A percentile compares a stretch with the other conserved stretches of the same genome.
phyloP scores from a whole-genome alignment of 73 alveolate species.

The Paramecium pentaurelia region DNA sequence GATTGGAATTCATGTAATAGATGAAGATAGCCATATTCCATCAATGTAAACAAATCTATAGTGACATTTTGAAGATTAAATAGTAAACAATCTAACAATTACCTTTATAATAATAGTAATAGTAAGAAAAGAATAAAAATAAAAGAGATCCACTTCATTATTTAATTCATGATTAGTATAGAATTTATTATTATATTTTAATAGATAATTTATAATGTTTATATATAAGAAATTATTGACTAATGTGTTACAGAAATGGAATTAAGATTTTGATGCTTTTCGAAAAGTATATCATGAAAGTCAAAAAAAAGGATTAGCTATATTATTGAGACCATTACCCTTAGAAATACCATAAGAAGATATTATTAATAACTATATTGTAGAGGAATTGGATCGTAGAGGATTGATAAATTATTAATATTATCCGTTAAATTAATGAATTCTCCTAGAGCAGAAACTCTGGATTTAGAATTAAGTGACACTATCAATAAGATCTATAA shows the following conservation, averaged over 20 bases:
- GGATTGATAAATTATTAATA: constrained; percentile 18
- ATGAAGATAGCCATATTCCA: not conserved
- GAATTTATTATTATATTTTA: not conserved
- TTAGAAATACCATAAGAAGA: not conserved
- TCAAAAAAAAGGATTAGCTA: not conserved
- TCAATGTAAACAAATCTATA: not conserved
- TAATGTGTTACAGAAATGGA: not conserved
- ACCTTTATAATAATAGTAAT: not conserved
- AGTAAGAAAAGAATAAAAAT: not conserved
- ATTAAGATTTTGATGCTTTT: constrained; percentile 1
- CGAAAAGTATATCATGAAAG: not conserved
- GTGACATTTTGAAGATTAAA: not conserved
- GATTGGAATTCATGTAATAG: not conserved
- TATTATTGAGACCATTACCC: not conserved
- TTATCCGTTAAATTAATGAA: constrained; percentile 28
- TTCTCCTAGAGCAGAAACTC: constrained; percentile 17
- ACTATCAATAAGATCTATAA: not conserved
- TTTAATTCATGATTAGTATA: constrained; percentile 2
- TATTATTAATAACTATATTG: not conserved
- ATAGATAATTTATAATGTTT: not conserved
- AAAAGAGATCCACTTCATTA: not conserved
- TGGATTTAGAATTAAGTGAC: not conserved
- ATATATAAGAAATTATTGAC: not conserved
- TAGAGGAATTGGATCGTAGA: constrained; percentile 1
- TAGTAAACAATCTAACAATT: not conserved